Evolutionary conservation across 331 rosid genomes (phyloP).

Genomic region (Pyrus hybrid): DNA sequence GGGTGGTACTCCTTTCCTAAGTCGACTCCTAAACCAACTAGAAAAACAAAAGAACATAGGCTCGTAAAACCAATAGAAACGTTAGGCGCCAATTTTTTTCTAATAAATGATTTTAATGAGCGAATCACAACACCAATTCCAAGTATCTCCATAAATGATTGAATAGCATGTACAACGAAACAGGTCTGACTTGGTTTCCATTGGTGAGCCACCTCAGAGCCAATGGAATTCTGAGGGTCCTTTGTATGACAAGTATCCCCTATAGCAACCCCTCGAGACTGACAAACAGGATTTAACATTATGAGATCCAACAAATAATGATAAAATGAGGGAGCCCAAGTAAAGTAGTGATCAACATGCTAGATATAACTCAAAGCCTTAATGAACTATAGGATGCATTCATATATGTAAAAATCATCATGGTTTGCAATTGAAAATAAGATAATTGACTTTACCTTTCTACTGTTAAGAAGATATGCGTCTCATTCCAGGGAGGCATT

Average conservation of each 20-base stretch:
- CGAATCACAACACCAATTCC: neutral
- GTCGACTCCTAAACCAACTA: neutral
- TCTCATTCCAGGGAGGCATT: neutral
- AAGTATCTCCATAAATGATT: neutral
- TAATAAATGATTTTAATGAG: neutral
- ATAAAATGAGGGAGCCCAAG: neutral
- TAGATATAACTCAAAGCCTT: neutral
- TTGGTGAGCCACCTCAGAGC: neutral
- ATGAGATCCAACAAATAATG: neutral
- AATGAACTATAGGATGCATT: neutral
- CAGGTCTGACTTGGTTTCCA: neutral
- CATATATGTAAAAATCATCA: neutral
- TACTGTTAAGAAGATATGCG: neutral
- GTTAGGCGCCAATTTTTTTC: neutral
- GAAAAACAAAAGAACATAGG: neutral
- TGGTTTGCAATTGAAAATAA: neutral
- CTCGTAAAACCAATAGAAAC: neutral
- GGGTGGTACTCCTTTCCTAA: neutral
- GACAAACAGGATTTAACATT: neutral
- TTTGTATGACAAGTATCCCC: neutral
- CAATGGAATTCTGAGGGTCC: neutral
- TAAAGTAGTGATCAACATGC: neutral
- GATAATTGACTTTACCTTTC: neutral
- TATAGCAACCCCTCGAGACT: neutral
- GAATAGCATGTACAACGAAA: neutral